Evolutionary conservation across 768 basidiomycete species (phyloP), one percentile per base, ranked within the genome.

Genomic region (Suillus subaureus): DNA sequence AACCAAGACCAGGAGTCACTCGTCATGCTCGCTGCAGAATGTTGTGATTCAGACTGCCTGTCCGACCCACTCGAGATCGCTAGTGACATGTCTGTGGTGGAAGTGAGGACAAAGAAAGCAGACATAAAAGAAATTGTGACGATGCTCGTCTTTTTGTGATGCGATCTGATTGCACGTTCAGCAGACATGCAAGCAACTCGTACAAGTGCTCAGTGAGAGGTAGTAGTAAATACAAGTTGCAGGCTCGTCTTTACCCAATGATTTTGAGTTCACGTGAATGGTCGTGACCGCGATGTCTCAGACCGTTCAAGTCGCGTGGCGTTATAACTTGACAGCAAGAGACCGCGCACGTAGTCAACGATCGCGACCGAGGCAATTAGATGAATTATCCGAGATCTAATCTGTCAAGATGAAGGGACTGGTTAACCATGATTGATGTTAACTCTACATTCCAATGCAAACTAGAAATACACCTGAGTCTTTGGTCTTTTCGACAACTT

Each of bases 391-490:
- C n/a, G n/a, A 47, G n/a, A 49, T 51, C 26, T 18, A 9, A 18
- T 18, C 16, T 18, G 4, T 26, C 49, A 9, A 52, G 8, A 28
- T 51, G 49, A 28, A 16, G 8, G 8, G 1, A 16, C 16, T 16
- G 16, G 51, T 52, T 11, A 28, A 52, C n/a, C n/a, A 26, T 52
- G 26, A 52, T 51, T 7, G 26, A 51, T 16, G 49, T 51, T 31
- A 31, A 31, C 9, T 54, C 28, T 54, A 54, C 58, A 61, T 57
- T 57, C 55, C 35, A 37, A 60, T 60, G 18, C 60, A 11, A 45
- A 55, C 61, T 47, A 61, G 35, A 43, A 54, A 42, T 47, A 61
- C 49, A 61, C 6, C 28, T 16, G 21, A 47, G 21, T 23, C 16
- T 55, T 43, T 33, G 28, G 61, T 33, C 61, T 49, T 18, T 28